Evolutionary conservation across 1,284 basidiomycete species (phyloP), one percentile per base, ranked within the genome.

Genomic region (Pyrrhoderma noxium): DNA sequence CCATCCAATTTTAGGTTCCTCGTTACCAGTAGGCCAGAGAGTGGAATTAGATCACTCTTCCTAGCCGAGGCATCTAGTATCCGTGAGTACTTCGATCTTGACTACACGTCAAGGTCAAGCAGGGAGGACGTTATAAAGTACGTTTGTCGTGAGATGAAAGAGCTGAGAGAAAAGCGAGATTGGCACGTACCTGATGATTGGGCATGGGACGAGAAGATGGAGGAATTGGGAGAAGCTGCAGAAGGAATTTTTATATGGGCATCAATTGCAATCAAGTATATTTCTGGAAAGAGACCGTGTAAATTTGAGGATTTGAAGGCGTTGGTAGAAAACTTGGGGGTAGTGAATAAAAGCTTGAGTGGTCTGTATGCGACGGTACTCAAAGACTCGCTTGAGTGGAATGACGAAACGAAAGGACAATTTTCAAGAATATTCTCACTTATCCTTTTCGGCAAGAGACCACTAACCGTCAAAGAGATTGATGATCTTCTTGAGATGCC

Each of bases 1-100:
- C 65, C 66, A 2, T 22, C 35, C 7, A 62, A 62, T 35, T 62
- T 67, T 48, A 60, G 65, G 3, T 44, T 69, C 34, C 43, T 69
- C 8, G 38, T 69, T 19, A 68, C 67, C 2, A 53, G 60, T 14
- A 62, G 61, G 3, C 59, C 61, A 4, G 58, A 61, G 13, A 7
- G n/a, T n/a, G n/a, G n/a, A n/a, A n/a, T n/a, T n/a, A n/a, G n/a
- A n/a, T n/a, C n/a, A n/a, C n/a, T n/a, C n/a, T n/a, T n/a, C n/a
- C n/a, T n/a, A n/a, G n/a, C n/a, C n/a, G n/a, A n/a, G n/a, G n/a
- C n/a, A n/a, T n/a, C n/a, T n/a, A n/a, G n/a, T n/a, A n/a, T n/a
- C n/a, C n/a, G n/a, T n/a, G n/a, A n/a, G n/a, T n/a, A n/a, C n/a
- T n/a, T n/a, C n/a, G n/a, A n/a, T n/a, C n/a, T n/a, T n/a, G n/a